These are phyloP conservation scores for Paspalum vaginatum DNA, from an alignment of 176 grass and related monocot genomes.

Conservation along the genomic window DNA sequence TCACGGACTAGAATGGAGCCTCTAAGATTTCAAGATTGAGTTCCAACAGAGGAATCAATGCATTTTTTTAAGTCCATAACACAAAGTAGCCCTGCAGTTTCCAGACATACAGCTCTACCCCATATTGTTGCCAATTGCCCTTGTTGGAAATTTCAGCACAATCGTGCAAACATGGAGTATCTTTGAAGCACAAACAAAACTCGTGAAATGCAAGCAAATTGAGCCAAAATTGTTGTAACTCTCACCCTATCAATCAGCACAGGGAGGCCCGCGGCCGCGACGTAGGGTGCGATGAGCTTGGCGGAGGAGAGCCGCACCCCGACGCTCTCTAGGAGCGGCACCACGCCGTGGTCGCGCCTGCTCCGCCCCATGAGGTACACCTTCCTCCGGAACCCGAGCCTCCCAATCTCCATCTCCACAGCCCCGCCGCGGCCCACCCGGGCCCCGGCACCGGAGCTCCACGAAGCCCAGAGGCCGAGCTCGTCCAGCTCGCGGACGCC, in stretches of 20 bases:
- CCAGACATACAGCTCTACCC: not conserved
- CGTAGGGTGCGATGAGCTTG: slow-evolving; percentile 70
- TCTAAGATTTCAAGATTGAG: not conserved
- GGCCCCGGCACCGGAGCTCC: slow-evolving; percentile 48
- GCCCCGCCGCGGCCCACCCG: not conserved
- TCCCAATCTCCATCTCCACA: slow-evolving; percentile 43
- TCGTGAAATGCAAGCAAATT: not conserved
- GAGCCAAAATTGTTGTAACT: not conserved
- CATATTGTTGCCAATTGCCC: not conserved
- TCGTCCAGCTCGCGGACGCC: slow-evolving; percentile 76
- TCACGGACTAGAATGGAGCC: not conserved
- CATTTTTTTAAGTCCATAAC: not conserved
- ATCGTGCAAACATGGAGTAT: not conserved
- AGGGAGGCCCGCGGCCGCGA: slow-evolving; percentile 53
- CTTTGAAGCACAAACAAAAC: not conserved
- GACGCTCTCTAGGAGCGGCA: slow-evolving; percentile 79
- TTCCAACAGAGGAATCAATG: not conserved
- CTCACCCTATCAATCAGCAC: slow-evolving; percentile 69
- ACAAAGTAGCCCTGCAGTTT: not conserved
- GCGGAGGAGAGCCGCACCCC: slow-evolving; percentile 79
- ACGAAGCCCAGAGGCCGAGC: slow-evolving; percentile 74
- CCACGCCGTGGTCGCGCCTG: slow-evolving; percentile 62
- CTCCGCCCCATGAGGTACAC: slow-evolving; percentile 89
- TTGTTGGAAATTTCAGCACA: not conserved
- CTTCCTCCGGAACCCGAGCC: slow-evolving; percentile 73